Conservation (phyloP, 805 yeast species). For the Schizosaccharomyces pombe region DNA sequence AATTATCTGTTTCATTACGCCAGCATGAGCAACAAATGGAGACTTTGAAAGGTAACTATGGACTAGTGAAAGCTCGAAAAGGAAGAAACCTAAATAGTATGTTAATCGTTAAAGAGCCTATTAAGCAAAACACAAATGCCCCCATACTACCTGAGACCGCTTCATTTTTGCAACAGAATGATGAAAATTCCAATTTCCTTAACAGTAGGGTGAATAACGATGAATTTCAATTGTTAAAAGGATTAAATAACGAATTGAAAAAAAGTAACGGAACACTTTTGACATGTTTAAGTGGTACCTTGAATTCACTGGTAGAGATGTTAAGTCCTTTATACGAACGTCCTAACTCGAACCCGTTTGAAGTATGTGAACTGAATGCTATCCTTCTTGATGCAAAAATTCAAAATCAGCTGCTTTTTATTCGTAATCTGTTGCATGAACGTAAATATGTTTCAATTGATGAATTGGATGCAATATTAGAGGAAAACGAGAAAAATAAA, state of each 20-base stretch:
- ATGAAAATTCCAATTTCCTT: no score
- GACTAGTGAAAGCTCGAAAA: background rate
- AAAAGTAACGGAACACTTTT: no score
- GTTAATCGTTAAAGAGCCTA: background rate
- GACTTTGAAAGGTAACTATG: background rate
- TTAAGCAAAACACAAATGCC: background rate
- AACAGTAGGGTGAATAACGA: no score
- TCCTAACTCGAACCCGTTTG: background rate
- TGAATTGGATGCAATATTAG: background rate
- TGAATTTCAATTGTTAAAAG: no score
- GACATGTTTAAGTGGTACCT: background rate
- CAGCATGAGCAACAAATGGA: conserved; percentile 1
- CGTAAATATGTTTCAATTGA: background rate
- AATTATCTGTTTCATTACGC: background rate
- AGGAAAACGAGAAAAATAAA: background rate
- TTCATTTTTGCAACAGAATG: no score
- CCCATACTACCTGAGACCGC: background rate
- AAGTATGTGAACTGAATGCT: background rate
- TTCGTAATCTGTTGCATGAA: background rate
- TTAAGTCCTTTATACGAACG: background rate
- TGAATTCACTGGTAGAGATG: background rate
- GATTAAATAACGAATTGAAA: no score
- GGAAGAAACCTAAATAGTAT: background rate
- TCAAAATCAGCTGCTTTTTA: background rate
- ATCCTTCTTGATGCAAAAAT: background rate